These are phyloP conservation scores for Candida boleticola DNA, from an alignment of 805 yeast species.

Conservation along the genomic window DNA sequence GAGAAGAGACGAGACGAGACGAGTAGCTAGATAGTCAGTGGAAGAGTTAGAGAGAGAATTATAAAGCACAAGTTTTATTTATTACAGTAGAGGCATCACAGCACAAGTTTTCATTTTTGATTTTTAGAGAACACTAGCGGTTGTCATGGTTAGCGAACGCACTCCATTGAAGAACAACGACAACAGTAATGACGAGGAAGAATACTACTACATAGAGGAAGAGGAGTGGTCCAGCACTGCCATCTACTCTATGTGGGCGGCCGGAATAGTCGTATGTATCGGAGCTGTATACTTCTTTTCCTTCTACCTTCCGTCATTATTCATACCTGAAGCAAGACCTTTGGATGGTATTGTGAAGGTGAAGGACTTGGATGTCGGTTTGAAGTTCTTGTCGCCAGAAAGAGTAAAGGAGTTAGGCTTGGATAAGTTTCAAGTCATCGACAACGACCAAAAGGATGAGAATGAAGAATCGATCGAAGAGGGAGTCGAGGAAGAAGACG, in stretches of 20 bases:
- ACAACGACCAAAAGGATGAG: slow-evolving; percentile 5
- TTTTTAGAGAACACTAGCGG: too few relatives aligned
- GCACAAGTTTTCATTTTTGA: not conserved
- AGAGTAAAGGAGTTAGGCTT: slow-evolving; percentile 16
- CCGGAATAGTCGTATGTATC: slow-evolving; percentile 12
- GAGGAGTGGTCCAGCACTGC: slow-evolving; percentile 9
- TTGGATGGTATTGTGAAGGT: slow-evolving; percentile 26
- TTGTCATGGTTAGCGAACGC: slow-evolving; percentile 1
- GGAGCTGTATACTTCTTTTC: slow-evolving; percentile 27
- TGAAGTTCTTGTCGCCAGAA: slow-evolving; percentile 22
- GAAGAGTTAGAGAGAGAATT: too few relatives aligned
- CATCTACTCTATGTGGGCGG: slow-evolving; percentile 13
- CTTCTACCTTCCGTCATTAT: slow-evolving; percentile 30
- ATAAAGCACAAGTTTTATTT: too few relatives aligned
- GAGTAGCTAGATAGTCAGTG: too few relatives aligned
- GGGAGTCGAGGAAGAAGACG: slow-evolving; percentile 3
- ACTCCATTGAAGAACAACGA: slow-evolving; percentile 8
- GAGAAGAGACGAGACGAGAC: too few relatives aligned
- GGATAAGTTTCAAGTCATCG: slow-evolving; percentile 1
- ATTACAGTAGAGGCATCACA: not conserved
- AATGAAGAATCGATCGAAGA: slow-evolving; percentile 5
- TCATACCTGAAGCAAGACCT: slow-evolving; percentile 30
- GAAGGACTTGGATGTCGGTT: slow-evolving; percentile 19
- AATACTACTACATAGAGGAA: slow-evolving; percentile 12
- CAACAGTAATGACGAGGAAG: slow-evolving; percentile 12